Base-by-base conservation (phyloP, 2,329 filamentous ascomycete species). In the Orbilia quercus region DNA sequence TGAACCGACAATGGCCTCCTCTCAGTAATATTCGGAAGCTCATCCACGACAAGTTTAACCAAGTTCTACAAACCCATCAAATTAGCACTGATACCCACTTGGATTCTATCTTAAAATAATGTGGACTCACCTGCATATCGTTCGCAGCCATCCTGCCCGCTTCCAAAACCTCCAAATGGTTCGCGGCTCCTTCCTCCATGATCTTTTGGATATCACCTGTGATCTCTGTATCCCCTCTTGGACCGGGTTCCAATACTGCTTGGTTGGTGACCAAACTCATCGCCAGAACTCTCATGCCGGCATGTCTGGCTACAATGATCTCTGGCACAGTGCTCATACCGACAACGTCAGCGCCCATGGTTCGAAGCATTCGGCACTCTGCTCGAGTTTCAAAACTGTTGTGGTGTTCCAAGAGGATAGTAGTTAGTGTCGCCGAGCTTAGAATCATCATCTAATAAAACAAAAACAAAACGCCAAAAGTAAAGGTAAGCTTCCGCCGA, bases 271-370 rank as follows among this genome's bases (percentile, higher is more conserved):
- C 87, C 51, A 90, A 80, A 78, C 87, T 89, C 77, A 90, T 84
- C 4, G 87, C 88, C 38, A 90, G 80, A 5, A 90, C 85, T 25
- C 84, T 82, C 76, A 90, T 84, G n/a, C 85, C 86, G 60, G 83
- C 84, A 79, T 90, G 88, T 75, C 88, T 83, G 31, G 88, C 88
- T 14, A 88, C 86, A 54, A 90, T 84, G 58, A 89, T 88, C 78
- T 90, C 88, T 6, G 88, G 88, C 25, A 90, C 87, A 0, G 88
- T 90, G 31, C 86, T 89, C 88, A 90, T 90, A 12, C 88, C 88
- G 1, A 90, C 88, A n/a, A 89, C 81, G 77, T 90, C 88, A n/a
- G 87, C 87, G 5, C 88, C 87, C 5, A 89, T 80, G 51, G 82
- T 82, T 40, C 83, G 82, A 70, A 90, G 81, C 84, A 89, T 84